phyloP scores from a whole-genome alignment of 129 eudicot species.

The Deinandra increscens region DNA sequence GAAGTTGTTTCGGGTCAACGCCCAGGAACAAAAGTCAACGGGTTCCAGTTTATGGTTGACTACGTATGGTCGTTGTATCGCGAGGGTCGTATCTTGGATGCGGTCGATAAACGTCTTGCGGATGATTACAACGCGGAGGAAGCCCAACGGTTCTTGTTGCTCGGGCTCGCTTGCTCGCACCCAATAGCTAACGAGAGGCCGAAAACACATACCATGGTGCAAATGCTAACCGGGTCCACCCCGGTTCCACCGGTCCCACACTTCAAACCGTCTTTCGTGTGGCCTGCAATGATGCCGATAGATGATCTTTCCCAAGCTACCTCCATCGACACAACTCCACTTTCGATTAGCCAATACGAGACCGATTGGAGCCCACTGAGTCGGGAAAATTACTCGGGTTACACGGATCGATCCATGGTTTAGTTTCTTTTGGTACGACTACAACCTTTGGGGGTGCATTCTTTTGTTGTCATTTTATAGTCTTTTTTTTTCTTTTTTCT shows the following conservation, averaged over 20 bases:
- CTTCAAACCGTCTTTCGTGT: slow-evolving; percentile 72
- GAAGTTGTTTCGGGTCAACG: slow-evolving; percentile 76
- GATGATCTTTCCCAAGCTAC: slow-evolving; percentile 44
- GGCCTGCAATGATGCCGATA: slow-evolving; percentile 65
- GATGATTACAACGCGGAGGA: slow-evolving; percentile 53
- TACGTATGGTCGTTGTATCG: slow-evolving; percentile 82
- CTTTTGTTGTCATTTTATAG: slow-evolving; percentile 12
- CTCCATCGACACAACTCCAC: slow-evolving; percentile 38
- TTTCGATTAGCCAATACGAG: slow-evolving; percentile 43
- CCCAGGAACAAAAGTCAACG: slow-evolving; percentile 63
- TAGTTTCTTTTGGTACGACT: slow-evolving; percentile 46
- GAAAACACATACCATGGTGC: slow-evolving; percentile 55
- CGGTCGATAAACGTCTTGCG: slow-evolving; percentile 55
- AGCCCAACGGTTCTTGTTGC: slow-evolving; percentile 59
- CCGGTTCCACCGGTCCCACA: slow-evolving; percentile 64
- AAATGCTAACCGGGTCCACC: slow-evolving; percentile 61
- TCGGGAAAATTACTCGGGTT: slow-evolving; percentile 43
- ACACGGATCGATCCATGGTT: slow-evolving; percentile 44
- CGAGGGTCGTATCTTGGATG: slow-evolving; percentile 58
- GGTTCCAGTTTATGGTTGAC: slow-evolving; percentile 61
- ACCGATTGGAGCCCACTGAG: slow-evolving; percentile 59
- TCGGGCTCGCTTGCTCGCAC: slow-evolving; percentile 86
- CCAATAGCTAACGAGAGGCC: slow-evolving; percentile 77
- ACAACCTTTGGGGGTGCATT: slow-evolving; percentile 34
- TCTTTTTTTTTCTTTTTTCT: not conserved